Conservation (phyloP, 352 stramenopile genomes). For the Pythium pyrilobum region DNA sequence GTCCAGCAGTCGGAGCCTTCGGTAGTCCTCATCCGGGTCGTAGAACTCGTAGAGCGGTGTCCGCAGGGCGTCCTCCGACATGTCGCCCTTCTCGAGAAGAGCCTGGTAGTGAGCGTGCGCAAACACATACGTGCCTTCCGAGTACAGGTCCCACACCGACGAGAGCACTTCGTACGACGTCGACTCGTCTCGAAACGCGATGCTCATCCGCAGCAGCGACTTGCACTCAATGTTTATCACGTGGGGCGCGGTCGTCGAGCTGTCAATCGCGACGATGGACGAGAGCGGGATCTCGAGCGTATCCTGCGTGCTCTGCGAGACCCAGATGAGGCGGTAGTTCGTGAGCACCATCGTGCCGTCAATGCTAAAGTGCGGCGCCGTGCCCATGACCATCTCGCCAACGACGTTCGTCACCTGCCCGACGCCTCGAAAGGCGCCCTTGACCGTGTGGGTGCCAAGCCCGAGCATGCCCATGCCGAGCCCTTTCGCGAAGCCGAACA, state of each 20-base stretch:
- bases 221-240: constrained; percentile 86
- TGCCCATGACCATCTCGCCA: constrained; percentile 81
- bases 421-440: constrained; percentile 80
- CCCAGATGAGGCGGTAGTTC: constrained; percentile 86
- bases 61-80: constrained; percentile 22
- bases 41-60: constrained; percentile 58
- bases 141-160: constrained; percentile 71
- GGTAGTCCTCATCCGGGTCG: constrained; percentile 75
- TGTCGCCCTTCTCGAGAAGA: constrained; percentile 40
- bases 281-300: constrained; percentile 79
- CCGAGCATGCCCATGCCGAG: constrained; percentile 84
- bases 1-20: constrained; percentile 69
- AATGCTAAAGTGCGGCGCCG: constrained; percentile 83
- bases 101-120: constrained; percentile 71
- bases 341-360: constrained; percentile 76
- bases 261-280: constrained; percentile 74
- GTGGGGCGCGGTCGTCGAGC: constrained; percentile 74
- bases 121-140: constrained; percentile 62
- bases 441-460: constrained; percentile 80
- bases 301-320: constrained; percentile 70
- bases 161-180: constrained; percentile 74
- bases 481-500: constrained; percentile 86
- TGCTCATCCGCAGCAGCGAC: constrained; percentile 63
- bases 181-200: constrained; percentile 79
- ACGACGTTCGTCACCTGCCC: constrained; percentile 85